Percentiles rank a stretch among this genome's conserved stretches.
Evolutionary conservation across 768 basidiomycete genomes (phyloP).

Genomic region (Coprinellus micaceus): DNA sequence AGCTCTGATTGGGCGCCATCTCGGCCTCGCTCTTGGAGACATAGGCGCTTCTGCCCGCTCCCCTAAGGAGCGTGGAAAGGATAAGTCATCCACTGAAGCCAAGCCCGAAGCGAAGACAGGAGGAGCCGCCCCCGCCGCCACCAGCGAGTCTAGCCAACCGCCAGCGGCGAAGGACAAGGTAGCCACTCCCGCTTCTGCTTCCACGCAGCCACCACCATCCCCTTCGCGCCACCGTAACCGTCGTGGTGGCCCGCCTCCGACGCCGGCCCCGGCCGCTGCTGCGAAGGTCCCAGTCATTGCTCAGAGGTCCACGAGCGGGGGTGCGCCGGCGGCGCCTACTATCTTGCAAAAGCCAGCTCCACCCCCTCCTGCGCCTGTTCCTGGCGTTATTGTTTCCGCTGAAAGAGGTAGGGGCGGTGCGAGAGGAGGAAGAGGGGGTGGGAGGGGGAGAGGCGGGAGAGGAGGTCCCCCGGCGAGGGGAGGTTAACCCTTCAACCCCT

Average conservation of each 20-base stretch:
- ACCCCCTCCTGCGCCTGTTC: neutral
- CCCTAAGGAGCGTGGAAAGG: constrained; percentile 21
- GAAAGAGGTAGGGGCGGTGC: constrained; percentile 9
- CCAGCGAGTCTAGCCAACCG: constrained; percentile 3
- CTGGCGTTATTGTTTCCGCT: neutral
- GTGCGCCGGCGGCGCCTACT: neutral
- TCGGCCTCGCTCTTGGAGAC: constrained; percentile 69
- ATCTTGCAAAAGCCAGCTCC: constrained; percentile 1
- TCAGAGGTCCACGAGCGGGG: neutral
- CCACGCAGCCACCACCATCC: constrained; percentile 13
- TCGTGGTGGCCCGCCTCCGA: constrained; percentile 15
- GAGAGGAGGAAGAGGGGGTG: constrained; percentile 6
- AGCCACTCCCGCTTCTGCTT: constrained; percentile 16
- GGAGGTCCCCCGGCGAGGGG: constrained; percentile 1
- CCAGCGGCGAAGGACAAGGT: no score
- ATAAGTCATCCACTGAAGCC: constrained; percentile 5
- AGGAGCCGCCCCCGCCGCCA: constrained; percentile 4
- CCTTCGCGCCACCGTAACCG: constrained; percentile 19
- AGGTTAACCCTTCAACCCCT: neutral
- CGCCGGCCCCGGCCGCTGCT: neutral
- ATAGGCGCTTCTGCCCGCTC: constrained; percentile 46
- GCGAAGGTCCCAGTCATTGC: constrained; percentile 8
- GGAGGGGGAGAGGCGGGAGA: neutral
- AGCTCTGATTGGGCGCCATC: constrained; percentile 63
- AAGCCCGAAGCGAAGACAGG: constrained; percentile 5